These are phyloP conservation scores for Cercospora brassicicola DNA, from an alignment of 2,329 filamentous ascomycete species.

Conservation along the genomic window DNA sequence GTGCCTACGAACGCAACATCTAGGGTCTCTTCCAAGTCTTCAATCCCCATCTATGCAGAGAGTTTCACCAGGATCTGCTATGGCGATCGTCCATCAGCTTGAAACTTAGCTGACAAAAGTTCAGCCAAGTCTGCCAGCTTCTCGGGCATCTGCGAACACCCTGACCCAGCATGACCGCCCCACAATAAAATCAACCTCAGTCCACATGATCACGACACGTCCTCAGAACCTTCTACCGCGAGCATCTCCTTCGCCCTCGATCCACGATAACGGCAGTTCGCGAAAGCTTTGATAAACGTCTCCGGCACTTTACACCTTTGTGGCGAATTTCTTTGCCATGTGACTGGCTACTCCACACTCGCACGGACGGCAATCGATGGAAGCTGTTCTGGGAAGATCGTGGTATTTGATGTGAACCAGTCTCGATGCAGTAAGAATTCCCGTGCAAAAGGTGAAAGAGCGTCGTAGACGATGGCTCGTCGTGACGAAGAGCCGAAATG, in stretches of 20 bases:
- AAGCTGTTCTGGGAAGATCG: background rate
- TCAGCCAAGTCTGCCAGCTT: conserved; percentile 12
- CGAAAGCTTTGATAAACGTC: background rate
- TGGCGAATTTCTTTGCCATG: background rate
- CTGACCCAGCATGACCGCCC: conserved; percentile 1
- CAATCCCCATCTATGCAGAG: background rate
- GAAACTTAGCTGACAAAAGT: background rate
- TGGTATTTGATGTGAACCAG: background rate
- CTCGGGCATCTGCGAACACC: conserved; percentile 6
- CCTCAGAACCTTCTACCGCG: background rate
- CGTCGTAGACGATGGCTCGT: background rate
- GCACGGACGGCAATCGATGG: background rate
- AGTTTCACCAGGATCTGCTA: conserved; percentile 3
- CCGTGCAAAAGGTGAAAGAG: background rate
- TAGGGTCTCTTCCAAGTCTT: background rate
- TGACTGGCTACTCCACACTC: background rate
- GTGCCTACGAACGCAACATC: background rate
- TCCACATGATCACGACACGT: conserved; percentile 9
- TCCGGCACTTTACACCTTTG: background rate
- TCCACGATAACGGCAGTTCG: background rate
- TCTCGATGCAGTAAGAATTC: background rate
- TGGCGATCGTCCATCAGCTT: background rate
- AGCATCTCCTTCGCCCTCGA: background rate
- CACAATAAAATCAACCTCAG: background rate
- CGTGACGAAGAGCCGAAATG: background rate